These are phyloP conservation scores for Neurospora sp. DNA, from an alignment of 495 filamentous ascomycete genomes.

Conservation along the genomic window DNA sequence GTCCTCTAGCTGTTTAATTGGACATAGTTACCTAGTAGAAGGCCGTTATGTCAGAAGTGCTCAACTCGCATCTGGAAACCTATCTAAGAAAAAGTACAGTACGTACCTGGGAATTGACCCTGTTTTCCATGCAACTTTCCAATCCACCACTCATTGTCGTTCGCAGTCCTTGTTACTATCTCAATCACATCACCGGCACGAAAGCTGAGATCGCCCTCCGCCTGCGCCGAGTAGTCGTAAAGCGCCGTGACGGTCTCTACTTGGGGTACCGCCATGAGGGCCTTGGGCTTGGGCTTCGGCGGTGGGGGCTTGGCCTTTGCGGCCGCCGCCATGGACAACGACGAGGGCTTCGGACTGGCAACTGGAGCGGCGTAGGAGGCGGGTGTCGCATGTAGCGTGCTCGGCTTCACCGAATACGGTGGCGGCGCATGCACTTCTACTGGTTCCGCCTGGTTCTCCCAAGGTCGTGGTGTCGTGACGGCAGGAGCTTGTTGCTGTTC, in stretches of 20 bases:
- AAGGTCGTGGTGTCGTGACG: constrained; percentile 6
- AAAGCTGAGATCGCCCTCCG: constrained; percentile 90
- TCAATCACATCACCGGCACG: constrained; percentile 84
- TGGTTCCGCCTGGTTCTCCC: constrained; percentile 16
- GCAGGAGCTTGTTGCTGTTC: constrained; percentile 1
- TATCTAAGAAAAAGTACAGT: constrained; percentile 1
- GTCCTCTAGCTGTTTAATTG: constrained; percentile 18
- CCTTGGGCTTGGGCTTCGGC: constrained; percentile 76
- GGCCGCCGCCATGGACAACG: constrained; percentile 54
- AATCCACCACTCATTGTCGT: constrained; percentile 96
- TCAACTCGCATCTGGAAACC: constrained; percentile 5
- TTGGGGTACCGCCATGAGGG: constrained; percentile 52
- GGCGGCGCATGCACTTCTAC: constrained; percentile 31
- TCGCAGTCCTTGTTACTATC: constrained; percentile 66
- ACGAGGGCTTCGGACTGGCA: constrained; percentile 19
- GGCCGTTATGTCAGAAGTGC: neutral
- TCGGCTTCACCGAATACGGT: constrained; percentile 43
- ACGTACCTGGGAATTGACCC: constrained; percentile 91
- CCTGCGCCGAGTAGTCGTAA: constrained; percentile 95
- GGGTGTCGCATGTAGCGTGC: constrained; percentile 20
- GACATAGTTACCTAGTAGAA: constrained; percentile 35
- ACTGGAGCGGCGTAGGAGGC: constrained; percentile 45
- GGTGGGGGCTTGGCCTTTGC: constrained; percentile 83
- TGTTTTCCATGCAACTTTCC: constrained; percentile 65
- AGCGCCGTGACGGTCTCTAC: constrained; percentile 71